phyloP scores from a whole-genome alignment of 2,329 filamentous ascomycete species.

The Hymenoscyphus infarciens region DNA sequence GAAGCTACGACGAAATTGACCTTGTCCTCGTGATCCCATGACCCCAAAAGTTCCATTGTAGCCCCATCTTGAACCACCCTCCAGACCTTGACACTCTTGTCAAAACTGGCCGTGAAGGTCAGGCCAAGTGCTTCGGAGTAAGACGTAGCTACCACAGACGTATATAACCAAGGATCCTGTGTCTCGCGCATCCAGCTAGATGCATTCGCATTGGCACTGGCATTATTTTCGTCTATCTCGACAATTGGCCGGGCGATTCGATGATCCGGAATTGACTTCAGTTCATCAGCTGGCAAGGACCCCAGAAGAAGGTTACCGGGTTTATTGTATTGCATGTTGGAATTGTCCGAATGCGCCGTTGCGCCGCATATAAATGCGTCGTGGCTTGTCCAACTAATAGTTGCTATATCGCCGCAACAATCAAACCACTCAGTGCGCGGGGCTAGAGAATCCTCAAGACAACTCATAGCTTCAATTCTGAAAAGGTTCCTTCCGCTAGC shows the following conservation, averaged over 20 bases:
- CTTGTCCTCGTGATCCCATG: slow-evolving; percentile 54
- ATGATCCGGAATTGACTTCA: slow-evolving; percentile 54
- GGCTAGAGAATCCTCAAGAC: slow-evolving; percentile 49
- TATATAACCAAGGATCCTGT: slow-evolving; percentile 61
- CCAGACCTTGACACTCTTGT: slow-evolving; percentile 60
- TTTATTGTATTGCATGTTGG: slow-evolving; percentile 65
- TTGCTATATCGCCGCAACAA: slow-evolving; percentile 59
- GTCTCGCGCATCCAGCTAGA: slow-evolving; percentile 53
- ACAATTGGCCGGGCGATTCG: slow-evolving; percentile 53
- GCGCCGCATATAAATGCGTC: slow-evolving; percentile 57
- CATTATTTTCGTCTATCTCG: slow-evolving; percentile 39
- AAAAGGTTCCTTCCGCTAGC: slow-evolving; percentile 23
- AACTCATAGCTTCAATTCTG: slow-evolving; percentile 20
- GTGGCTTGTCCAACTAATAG: slow-evolving; percentile 54
- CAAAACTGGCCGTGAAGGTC: slow-evolving; percentile 59
- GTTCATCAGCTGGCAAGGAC: slow-evolving; percentile 42
- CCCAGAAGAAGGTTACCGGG: slow-evolving; percentile 59
- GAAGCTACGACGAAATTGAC: slow-evolving; percentile 62
- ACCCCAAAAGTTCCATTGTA: slow-evolving; percentile 44
- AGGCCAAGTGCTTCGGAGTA: slow-evolving; percentile 45
- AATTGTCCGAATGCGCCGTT: slow-evolving; percentile 57
- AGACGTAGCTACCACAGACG: slow-evolving; percentile 60
- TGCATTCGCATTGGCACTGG: slow-evolving; percentile 56
- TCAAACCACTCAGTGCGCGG: slow-evolving; percentile 54
- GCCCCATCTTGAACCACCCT: slow-evolving; percentile 39